Evolutionary conservation across 805 yeast species (phyloP), one percentile per base, ranked within the genome.

Genomic region (Candida odintsovae): DNA sequence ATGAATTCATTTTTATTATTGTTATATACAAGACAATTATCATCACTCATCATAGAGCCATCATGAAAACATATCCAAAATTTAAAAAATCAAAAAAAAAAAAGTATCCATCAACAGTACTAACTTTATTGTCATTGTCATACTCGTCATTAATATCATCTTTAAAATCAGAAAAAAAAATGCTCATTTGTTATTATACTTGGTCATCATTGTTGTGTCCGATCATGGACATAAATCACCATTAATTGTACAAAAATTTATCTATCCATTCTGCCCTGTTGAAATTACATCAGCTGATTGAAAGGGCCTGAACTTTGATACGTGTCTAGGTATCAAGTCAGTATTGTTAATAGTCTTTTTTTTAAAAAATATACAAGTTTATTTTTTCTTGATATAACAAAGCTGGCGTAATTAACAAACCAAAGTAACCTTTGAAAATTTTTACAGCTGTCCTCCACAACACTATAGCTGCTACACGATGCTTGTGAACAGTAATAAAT

Each of bases 401-500:
- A n/a, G n/a, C n/a, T n/a, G n/a, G n/a, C n/a, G n/a, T n/a, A n/a
- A n/a, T n/a, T n/a, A n/a, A n/a, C n/a, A n/a, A n/a, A n/a, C n/a
- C n/a, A n/a, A n/a, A n/a, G n/a, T n/a, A n/a, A n/a, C n/a, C n/a
- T n/a, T n/a, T n/a, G n/a, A n/a, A n/a, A n/a, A n/a, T n/a, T n/a
- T n/a, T n/a, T n/a, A n/a, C n/a, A n/a, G n/a, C n/a, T n/a, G n/a
- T n/a, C n/a, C n/a, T n/a, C n/a, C n/a, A n/a, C n/a, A n/a, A n/a
- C n/a, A n/a, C n/a, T n/a, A n/a, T n/a, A n/a, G n/a, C n/a, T n/a
- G n/a, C n/a, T n/a, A n/a, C n/a, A n/a, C n/a, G n/a, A n/a, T n/a
- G n/a, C n/a, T n/a, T n/a, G n/a, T n/a, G n/a, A n/a, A n/a, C n/a
- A 9, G 3, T 19, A 10, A 26, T 31, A 63, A 66, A 61, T 13